A percentile compares a stretch with the other conserved stretches of the same genome.
phyloP scores from a whole-genome alignment of 768 basidiomycete genomes.

The Mycena galopus region DNA sequence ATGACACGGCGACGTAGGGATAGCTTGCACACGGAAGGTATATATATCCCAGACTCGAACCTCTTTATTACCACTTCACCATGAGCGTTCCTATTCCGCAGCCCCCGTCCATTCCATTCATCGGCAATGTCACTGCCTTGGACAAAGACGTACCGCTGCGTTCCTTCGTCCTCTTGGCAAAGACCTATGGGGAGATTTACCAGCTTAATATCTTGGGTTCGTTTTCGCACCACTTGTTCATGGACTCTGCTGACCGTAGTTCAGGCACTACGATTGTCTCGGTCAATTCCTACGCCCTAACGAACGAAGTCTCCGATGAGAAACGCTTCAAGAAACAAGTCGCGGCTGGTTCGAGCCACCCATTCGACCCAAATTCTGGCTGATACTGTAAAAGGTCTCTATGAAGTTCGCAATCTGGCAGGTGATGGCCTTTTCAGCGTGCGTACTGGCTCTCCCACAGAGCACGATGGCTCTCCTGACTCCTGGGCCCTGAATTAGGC shows the following conservation, averaged over 20 bases:
- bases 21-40: background rate
- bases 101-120: slow-evolving; percentile 52
- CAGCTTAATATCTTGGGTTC: slow-evolving; percentile 50
- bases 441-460: slow-evolving; percentile 2
- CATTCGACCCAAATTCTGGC: too few species aligned
- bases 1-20: too few species aligned
- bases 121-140: slow-evolving; percentile 50
- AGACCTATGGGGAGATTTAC: slow-evolving; percentile 55
- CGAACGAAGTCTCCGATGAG: slow-evolving; percentile 59
- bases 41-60: background rate
- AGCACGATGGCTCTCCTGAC: too few species aligned
- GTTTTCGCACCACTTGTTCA: slow-evolving; percentile 9
- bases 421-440: slow-evolving; percentile 61
- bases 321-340: slow-evolving; percentile 57
- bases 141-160: slow-evolving; percentile 49
- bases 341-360: too few species aligned
- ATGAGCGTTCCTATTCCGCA: slow-evolving; percentile 53
- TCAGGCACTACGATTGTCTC: slow-evolving; percentile 37
- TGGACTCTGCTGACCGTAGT: background rate
- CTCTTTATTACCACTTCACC: background rate
- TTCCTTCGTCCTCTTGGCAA: slow-evolving; percentile 47
- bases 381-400: too few species aligned
- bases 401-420: slow-evolving; percentile 50
- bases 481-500: slow-evolving; percentile 42
- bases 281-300: slow-evolving; percentile 47